Conservation (phyloP, 2,329 filamentous ascomycete species). For the Rhinocladiella mackenziei region DNA sequence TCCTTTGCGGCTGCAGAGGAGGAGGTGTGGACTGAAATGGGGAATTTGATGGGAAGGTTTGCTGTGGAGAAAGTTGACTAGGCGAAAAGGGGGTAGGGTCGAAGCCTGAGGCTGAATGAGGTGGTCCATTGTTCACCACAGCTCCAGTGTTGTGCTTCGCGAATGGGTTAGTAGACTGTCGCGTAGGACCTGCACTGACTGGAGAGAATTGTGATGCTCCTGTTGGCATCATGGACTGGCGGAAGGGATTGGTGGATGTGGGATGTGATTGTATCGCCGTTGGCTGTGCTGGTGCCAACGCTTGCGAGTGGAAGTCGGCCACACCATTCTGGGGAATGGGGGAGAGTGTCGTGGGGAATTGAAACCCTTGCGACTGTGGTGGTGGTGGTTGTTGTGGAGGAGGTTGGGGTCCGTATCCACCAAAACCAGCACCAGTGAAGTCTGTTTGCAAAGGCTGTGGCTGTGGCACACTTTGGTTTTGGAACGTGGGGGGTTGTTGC, state of each 20-base stretch:
- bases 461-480: constrained; percentile 27
- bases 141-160: constrained; percentile 55
- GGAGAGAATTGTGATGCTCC: constrained; percentile 40
- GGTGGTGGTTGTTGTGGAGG: constrained; percentile 44
- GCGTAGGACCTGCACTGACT: constrained; percentile 44
- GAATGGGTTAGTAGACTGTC: constrained; percentile 82
- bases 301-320: constrained; percentile 45
- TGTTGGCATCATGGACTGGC: constrained; percentile 75
- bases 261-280: constrained; percentile 44
- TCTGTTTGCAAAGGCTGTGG: constrained; percentile 42
- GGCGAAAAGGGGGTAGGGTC: constrained; percentile 36
- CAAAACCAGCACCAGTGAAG: constrained; percentile 75
- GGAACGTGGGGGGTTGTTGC: constrained; percentile 25
- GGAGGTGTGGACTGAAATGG: constrained; percentile 27
- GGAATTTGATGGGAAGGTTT: constrained; percentile 30
- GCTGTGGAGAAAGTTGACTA: constrained; percentile 34
- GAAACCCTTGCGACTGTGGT: constrained; percentile 33
- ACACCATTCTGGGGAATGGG: constrained; percentile 50
- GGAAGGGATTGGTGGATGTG: constrained; percentile 84
- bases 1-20: constrained; percentile 55
- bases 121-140: constrained; percentile 12
- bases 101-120: not conserved
- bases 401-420: constrained; percentile 70
- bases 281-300: constrained; percentile 36
- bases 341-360: constrained; percentile 40